phyloP scores from a whole-genome alignment of 2,329 filamentous ascomycete genomes.

The Aspergillus spinulosporus region DNA sequence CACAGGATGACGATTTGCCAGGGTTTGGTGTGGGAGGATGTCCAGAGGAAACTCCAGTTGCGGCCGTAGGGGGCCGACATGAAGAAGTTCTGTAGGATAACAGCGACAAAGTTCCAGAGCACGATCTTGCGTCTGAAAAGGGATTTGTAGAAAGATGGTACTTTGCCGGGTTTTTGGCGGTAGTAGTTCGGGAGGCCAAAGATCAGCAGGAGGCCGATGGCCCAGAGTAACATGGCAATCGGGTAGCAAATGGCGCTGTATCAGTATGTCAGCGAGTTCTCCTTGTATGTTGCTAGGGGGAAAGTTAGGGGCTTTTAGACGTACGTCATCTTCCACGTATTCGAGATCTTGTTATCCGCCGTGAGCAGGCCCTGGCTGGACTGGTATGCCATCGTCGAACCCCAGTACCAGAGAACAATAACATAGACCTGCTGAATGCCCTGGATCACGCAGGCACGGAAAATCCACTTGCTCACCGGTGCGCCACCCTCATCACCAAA shows the following conservation, averaged over 20 bases:
- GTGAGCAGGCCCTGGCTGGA: conserved; percentile 45
- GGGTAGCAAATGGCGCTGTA: conserved; percentile 56
- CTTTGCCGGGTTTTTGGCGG: conserved; percentile 61
- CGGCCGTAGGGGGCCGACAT: conserved; percentile 65
- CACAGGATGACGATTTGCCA: conserved; percentile 60
- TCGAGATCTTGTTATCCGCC: conserved; percentile 38
- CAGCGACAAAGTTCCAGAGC: conserved; percentile 65
- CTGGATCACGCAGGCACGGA: conserved; percentile 65
- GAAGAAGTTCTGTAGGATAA: conserved; percentile 68
- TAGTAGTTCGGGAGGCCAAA: conserved; percentile 66
- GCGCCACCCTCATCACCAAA: conserved; percentile 65
- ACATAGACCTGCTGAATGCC: conserved; percentile 68
- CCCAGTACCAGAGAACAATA: conserved; percentile 67
- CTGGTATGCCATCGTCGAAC: conserved; percentile 53
- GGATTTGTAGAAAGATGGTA: conserved; percentile 65
- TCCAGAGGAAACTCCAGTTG: conserved; percentile 68
- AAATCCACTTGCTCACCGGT: conserved; percentile 66
- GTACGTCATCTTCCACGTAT: conserved; percentile 48
- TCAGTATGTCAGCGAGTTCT: conserved; percentile 18
- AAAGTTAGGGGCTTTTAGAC: conserved; percentile 13
- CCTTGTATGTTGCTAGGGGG: background rate
- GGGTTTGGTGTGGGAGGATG: conserved; percentile 54
- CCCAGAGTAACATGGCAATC: conserved; percentile 58
- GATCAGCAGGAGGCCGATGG: conserved; percentile 57
- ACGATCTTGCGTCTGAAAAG: conserved; percentile 64